Evolutionary conservation across 148 eudicot species (phyloP).

Genomic region (Pouteria glomerata): DNA sequence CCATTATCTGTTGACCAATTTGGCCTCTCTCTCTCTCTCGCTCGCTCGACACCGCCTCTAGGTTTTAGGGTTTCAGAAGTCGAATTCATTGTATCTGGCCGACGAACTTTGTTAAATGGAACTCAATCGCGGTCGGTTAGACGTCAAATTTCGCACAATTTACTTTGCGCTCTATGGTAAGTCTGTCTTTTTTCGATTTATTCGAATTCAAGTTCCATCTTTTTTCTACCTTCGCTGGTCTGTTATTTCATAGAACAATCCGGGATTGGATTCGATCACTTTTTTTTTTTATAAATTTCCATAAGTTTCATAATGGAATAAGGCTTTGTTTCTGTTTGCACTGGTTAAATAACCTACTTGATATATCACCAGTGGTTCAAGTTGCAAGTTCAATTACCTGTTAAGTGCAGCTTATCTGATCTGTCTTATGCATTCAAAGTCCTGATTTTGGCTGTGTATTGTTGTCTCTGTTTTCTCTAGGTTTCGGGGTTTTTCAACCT

Average conservation of each 20-base stretch:
- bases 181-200: not conserved
- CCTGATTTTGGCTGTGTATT: not conserved
- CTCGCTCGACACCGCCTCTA: not conserved
- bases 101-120: not conserved
- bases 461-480: not conserved
- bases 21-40: not conserved
- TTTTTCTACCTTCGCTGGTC: not conserved
- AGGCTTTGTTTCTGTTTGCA: not conserved
- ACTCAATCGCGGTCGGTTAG: not conserved
- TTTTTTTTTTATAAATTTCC: not conserved
- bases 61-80: slow-evolving; percentile 7
- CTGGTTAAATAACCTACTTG: not conserved
- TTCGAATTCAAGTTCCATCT: not conserved
- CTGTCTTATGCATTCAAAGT: not conserved
- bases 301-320: not conserved
- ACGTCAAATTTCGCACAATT: not conserved
- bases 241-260: not conserved
- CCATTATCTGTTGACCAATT: not conserved
- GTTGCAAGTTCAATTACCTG: not conserved
- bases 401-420: not conserved
- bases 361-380: not conserved
- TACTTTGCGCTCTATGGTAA: not conserved
- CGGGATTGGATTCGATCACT: not conserved
- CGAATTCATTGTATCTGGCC: not conserved
- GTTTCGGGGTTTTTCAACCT: not conserved